Conservation (phyloP, 2,329 filamentous ascomycete genomes). For the Sarocladium kiliense region DNA sequence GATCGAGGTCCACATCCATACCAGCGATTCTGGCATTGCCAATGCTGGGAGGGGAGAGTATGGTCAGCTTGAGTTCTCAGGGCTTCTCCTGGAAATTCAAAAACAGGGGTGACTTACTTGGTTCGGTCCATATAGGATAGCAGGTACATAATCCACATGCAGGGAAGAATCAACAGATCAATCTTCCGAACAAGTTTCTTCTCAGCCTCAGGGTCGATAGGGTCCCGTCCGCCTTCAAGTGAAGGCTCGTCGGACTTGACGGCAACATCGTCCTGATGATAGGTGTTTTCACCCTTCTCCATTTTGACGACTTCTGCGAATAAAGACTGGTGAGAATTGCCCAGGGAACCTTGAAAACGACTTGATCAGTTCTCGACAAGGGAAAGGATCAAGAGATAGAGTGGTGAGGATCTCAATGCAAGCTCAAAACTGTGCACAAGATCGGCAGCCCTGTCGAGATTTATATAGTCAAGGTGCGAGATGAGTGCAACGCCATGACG, state of each 20-base stretch:
- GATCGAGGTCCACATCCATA: constrained; percentile 33
- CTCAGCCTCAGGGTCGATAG: constrained; percentile 25
- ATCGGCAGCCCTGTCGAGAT: not conserved
- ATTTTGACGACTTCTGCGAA: constrained; percentile 9
- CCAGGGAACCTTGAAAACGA: no score
- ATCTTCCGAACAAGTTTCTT: constrained; percentile 32
- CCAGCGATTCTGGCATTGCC: constrained; percentile 50
- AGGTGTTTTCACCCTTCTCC: constrained; percentile 15
- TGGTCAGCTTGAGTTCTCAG: no score
- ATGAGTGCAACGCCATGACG: not conserved
- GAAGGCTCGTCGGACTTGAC: constrained; percentile 1
- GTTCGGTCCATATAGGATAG: constrained; percentile 55
- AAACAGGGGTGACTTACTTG: constrained; percentile 47
- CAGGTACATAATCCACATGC: constrained; percentile 55
- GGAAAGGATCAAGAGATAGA: no score
- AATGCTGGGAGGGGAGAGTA: constrained; percentile 19
- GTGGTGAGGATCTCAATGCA: no score
- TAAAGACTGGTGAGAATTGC: no score
- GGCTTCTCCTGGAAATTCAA: not conserved
- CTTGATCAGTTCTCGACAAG: no score
- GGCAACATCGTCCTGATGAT: constrained; percentile 12
- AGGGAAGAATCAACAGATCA: constrained; percentile 33
- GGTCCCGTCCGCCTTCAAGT: constrained; percentile 17
- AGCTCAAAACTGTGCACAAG: not conserved
- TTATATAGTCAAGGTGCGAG: not conserved